A percentile compares a stretch with the other conserved stretches of the same genome.
phyloP scores from a whole-genome alignment of 2,329 filamentous ascomycete genomes.

The Penicillium italicum region DNA sequence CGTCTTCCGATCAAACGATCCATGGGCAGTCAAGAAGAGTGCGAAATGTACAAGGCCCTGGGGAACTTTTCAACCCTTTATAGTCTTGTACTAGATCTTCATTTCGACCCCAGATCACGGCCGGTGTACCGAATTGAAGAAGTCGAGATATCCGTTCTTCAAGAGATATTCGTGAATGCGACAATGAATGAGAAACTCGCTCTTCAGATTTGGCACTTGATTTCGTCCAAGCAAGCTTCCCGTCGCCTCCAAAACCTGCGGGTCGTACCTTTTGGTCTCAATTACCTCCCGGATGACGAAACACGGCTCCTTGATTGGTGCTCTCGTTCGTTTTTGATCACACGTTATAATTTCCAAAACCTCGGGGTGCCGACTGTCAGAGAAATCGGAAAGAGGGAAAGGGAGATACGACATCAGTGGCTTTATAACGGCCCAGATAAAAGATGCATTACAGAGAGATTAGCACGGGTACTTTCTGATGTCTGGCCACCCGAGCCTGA shows the following conservation, averaged over 20 bases:
- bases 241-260: neutral
- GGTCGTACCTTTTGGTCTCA: constrained; percentile 1
- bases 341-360: constrained; percentile 5
- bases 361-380: neutral
- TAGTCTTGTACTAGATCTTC: constrained; percentile 8
- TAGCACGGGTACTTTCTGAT: neutral
- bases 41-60: constrained; percentile 12
- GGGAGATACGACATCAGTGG: neutral
- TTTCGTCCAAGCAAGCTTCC: neutral
- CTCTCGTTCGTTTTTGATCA: constrained; percentile 9
- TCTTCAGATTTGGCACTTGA: constrained; percentile 9
- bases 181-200: constrained; percentile 11
- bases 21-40: constrained; percentile 9
- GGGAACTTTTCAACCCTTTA: constrained; percentile 8
- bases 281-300: neutral
- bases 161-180: constrained; percentile 8
- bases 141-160: neutral
- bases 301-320: neutral
- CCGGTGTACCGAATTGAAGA: neutral
- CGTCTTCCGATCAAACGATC: constrained; percentile 10
- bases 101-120: constrained; percentile 1
- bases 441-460: neutral
- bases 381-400: constrained; percentile 1
- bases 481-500: neutral
- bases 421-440: neutral